Base-by-base conservation (phyloP, 1,139 yeast genomes). In the Pichia norvegensis region DNA sequence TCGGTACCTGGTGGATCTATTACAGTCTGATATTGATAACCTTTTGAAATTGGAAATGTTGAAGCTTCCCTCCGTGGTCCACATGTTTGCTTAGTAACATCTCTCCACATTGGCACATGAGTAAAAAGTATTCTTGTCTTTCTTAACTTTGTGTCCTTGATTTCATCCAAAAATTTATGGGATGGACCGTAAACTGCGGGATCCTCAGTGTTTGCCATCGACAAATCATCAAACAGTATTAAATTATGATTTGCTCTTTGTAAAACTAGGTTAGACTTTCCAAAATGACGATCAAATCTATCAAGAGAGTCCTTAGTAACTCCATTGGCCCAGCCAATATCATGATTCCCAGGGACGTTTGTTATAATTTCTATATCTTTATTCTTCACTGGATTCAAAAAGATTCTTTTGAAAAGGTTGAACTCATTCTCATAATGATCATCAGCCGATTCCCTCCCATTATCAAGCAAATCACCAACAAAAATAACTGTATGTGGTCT, bases 331-430 rank as follows among this genome's bases (percentile, higher is more conserved):
- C 70, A 73, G 1, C 82, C 82, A 36, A 76, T 69, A 59, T 76
- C 82, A 55, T 76, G 81, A 54, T 76, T 76, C 2, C 82, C 82
- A 0, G 80, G 76, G 1, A 73, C 61, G 46, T 70, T 68, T 10
- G 64, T 55, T 11, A 49, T 50, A 45, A 67, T 62, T 31, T 58
- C 54, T 11, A 52, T 36, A 9, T 47, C 41, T 22, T 41, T 31
- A n/a, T 45, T 37, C n/a, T 37, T 40, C 19, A 48, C 40, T 44
- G 57, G 49, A 44, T 57, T 27, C 4, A 46, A 45, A 55, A 76
- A 76, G 4, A 76, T 66, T 8, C 52, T 53, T 19, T 64, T 55
- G 57, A 76, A 76, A 37, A 81, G 61, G 4, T 48, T 42, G 33
- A 63, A 59, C 54, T 76, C 72, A 2, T 53, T 48, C 7, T 56